Evolutionary conservation across 305 asterid genomes (phyloP).

Genomic region (Salvia sclarea): DNA sequence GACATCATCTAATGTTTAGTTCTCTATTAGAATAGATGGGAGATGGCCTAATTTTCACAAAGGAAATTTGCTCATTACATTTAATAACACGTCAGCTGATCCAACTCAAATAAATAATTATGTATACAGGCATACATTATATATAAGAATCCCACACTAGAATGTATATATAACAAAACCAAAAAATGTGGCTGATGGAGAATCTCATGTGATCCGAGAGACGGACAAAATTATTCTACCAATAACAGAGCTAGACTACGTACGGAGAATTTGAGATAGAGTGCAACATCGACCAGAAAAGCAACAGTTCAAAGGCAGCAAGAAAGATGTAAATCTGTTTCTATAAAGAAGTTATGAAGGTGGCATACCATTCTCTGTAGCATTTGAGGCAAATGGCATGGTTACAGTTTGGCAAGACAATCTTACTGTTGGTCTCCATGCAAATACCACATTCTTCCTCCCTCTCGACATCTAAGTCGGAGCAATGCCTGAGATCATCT

Average conservation of each 20-base stretch:
- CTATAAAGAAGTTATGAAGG: conserved; percentile 2
- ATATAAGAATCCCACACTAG: background rate
- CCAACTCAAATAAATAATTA: too few species aligned
- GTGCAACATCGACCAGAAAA: background rate
- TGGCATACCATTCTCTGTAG: conserved; percentile 82
- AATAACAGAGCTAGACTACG: background rate
- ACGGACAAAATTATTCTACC: background rate
- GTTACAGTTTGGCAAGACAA: conserved; percentile 89
- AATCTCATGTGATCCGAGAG: background rate
- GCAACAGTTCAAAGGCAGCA: background rate
- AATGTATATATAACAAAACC: background rate
- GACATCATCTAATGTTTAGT: background rate
- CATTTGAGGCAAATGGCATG: conserved; percentile 94
- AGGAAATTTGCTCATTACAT: too few species aligned
- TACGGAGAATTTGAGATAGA: background rate
- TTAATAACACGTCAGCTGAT: too few species aligned
- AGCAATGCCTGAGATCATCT: conserved; percentile 49
- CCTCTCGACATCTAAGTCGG: conserved; percentile 77
- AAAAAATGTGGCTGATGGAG: background rate
- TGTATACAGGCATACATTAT: too few species aligned
- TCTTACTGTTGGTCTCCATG: conserved; percentile 85
- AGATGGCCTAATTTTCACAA: background rate
- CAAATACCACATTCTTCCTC: conserved; percentile 98
- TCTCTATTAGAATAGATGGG: background rate
- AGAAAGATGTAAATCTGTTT: background rate